Base-by-base conservation (phyloP, 176 grass and related monocot species). In the Chrysopogon serrulatus region DNA sequence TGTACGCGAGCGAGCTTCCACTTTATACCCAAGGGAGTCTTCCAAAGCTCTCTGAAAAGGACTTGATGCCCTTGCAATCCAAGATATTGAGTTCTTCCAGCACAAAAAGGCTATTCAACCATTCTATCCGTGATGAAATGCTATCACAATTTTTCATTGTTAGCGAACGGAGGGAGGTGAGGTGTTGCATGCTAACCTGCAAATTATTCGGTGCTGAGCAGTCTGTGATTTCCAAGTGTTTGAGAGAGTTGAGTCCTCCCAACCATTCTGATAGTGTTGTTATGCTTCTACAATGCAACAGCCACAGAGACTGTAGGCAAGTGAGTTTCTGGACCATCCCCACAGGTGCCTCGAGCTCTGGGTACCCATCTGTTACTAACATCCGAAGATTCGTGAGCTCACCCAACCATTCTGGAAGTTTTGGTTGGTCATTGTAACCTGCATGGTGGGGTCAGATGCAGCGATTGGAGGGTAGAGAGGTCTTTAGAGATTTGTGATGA, bases 1-100 rank as follows among this genome's bases (percentile, higher is more conserved):
- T 79, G 34, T 65, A 79, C 48, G 27, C 14, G 41, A 48, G 60
- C 77, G 2, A 79, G 60, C 40, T 48, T 84, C 82, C 19, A 76
- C 5, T 30, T 3, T 24, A 60, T 82, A 10, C 31, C 23, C 9
- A 41, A 19, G 37, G 30, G n/a, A 79, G 76, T 1, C 45, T 40
- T 12, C 65, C 23, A 45, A 79, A 65, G 24, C 76, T 79, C 4
- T 79, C 76, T 8, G 76, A 59, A 61, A 79, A 64, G 1, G 76
- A 79, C 5, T 12, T 45, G 56, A 79, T 79, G 76, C 76, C 36
- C 9, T 12, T 32, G 39, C 76, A 65, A 31, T 79, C 4, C 14
- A 33, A 27, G 51, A 77, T 77, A 39, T 17, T 9, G 8, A 77
- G 51, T 59, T 77, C 19, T 45, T 73, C 27, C 8, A 73, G 43